These are phyloP conservation scores for Phaffia australis DNA, from an alignment of 768 basidiomycete species.

Conservation along the genomic window DNA sequence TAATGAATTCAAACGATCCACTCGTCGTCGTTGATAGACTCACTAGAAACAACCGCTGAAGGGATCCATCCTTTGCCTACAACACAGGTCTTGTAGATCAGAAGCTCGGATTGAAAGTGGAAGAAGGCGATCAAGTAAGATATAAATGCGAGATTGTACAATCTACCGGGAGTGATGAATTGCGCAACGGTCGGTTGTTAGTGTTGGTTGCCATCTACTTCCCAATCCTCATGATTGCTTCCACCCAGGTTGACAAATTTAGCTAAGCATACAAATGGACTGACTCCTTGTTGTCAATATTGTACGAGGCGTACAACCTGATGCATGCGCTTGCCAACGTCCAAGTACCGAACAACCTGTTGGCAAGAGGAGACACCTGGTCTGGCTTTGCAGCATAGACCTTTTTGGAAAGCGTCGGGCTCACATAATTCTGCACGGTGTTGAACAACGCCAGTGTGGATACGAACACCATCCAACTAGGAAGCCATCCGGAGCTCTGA, in stretches of 20 bases:
- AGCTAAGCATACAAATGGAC: constrained; percentile 31
- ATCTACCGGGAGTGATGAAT: constrained; percentile 41
- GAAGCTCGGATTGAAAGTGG: constrained; percentile 76
- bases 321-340: constrained; percentile 75
- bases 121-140: constrained; percentile 82
- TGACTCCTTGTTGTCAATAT: constrained; percentile 71
- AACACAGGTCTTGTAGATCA: constrained; percentile 68
- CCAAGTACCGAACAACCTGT: constrained; percentile 84
- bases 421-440: constrained; percentile 67
- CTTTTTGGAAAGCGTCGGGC: constrained; percentile 61
- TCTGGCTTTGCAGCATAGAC: constrained; percentile 52
- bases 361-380: constrained; percentile 63
- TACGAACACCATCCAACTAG: constrained; percentile 78
- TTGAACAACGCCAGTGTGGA: constrained; percentile 73
- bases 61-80: constrained; percentile 52
- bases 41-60: constrained; percentile 78
- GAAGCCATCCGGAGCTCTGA: constrained; percentile 51
- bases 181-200: background rate
- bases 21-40: constrained; percentile 34
- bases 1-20: too few relatives aligned
- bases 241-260: background rate
- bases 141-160: constrained; percentile 78
- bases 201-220: background rate
- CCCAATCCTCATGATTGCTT: constrained; percentile 19
- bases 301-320: constrained; percentile 76